These are phyloP conservation scores for Amanita polypyramis DNA, from an alignment of 768 basidiomycete species.

Conservation along the genomic window DNA sequence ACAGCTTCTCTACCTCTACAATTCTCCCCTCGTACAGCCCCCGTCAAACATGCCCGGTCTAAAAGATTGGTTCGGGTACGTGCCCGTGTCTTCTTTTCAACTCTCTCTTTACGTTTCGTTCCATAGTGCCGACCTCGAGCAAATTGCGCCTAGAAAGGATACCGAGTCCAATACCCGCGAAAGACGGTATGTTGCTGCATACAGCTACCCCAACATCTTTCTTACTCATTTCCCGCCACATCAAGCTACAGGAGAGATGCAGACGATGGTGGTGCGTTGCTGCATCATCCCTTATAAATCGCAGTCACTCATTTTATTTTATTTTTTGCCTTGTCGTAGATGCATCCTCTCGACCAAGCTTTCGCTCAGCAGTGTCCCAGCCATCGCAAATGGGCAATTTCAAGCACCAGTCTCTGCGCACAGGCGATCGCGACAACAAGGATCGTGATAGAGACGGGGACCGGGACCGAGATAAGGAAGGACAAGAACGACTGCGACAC, in stretches of 20 bases:
- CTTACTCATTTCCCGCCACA: conserved; percentile 10
- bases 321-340: conserved; percentile 24
- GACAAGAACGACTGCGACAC: conserved; percentile 69
- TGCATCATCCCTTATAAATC: neutral
- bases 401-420: conserved; percentile 75
- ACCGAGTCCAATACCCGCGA: conserved; percentile 54
- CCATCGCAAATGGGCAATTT: conserved; percentile 92
- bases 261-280: conserved; percentile 56
- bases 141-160: conserved; percentile 58
- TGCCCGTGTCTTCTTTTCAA: conserved; percentile 10
- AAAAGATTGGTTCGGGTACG: conserved; percentile 86
- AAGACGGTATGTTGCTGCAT: conserved; percentile 40
- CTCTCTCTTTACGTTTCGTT: conserved; percentile 13
- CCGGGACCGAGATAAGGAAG: conserved; percentile 58
- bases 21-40: conserved; percentile 64
- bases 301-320: conserved; percentile 8
- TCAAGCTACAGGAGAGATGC: conserved; percentile 63
- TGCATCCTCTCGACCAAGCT: conserved; percentile 50
- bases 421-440: conserved; percentile 33
- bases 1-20: conserved; percentile 57
- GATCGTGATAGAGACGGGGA: conserved; percentile 38
- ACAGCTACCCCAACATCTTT: conserved; percentile 5
- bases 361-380: conserved; percentile 64
- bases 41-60: conserved; percentile 73
- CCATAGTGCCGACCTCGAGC: conserved; percentile 50